Evolutionary conservation across 78 protist species (phyloP).

Genomic region (Dictyostelium citrinum): DNA sequence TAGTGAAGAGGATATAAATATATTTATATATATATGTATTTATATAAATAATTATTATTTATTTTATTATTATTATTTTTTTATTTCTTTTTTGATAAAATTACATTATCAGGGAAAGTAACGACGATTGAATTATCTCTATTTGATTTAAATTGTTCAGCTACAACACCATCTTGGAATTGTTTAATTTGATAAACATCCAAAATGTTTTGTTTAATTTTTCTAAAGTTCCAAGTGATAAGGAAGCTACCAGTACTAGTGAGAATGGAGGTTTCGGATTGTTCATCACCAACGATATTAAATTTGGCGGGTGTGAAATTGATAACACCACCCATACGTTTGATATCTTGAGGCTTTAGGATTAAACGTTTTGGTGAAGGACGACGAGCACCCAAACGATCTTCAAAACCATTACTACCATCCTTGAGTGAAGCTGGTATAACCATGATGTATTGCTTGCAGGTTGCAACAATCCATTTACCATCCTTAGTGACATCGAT

Average conservation of each 20-base stretch:
- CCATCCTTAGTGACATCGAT: slow-evolving; percentile 81
- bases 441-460: slow-evolving; percentile 72
- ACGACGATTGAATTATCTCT: slow-evolving; percentile 77
- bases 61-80: not conserved
- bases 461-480: slow-evolving; percentile 84
- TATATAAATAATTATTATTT: no score
- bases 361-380: slow-evolving; percentile 72
- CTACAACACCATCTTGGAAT: slow-evolving; percentile 51
- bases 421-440: slow-evolving; percentile 50
- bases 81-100: slow-evolving; percentile 63
- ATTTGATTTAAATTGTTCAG: slow-evolving; percentile 80
- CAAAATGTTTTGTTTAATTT: slow-evolving; percentile 70
- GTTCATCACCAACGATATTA: slow-evolving; percentile 15
- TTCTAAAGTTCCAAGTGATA: slow-evolving; percentile 86
- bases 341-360: slow-evolving; percentile 44
- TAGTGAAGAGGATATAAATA: no score
- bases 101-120: slow-evolving; percentile 78
- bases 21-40: no score
- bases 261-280: slow-evolving; percentile 69
- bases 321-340: slow-evolving; percentile 63
- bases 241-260: slow-evolving; percentile 77
- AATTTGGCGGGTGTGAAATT: slow-evolving; percentile 84
- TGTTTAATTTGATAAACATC: slow-evolving; percentile 78
- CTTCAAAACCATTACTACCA: slow-evolving; percentile 77
- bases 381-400: slow-evolving; percentile 36